Evolutionary conservation across 345 rosid genomes (phyloP).

Genomic region (Cardamine chenopodiifolia): DNA sequence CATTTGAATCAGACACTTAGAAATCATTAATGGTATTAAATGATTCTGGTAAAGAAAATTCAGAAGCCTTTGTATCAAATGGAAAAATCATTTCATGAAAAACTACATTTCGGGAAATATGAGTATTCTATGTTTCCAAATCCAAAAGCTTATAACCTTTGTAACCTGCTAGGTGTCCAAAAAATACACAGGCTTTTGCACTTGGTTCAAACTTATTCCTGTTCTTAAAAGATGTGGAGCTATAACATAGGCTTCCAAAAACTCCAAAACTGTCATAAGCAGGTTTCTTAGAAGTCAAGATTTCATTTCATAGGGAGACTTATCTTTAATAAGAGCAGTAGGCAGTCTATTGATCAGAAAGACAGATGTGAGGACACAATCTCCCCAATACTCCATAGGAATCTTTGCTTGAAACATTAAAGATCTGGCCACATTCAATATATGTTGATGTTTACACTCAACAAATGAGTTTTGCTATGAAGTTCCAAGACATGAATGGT

Average conservation of each 20-base stretch:
- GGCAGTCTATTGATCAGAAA: rapidly evolving
- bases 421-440: neutral
- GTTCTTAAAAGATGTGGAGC: neutral
- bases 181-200: neutral
- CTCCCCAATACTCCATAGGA: neutral
- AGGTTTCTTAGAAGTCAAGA: neutral
- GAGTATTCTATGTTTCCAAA: rapidly evolving
- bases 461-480: neutral
- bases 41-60: too few relatives aligned
- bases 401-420: neutral
- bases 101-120: neutral
- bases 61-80: rapidly evolving
- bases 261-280: rapidly evolving
- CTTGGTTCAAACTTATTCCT: neutral
- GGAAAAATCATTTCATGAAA: neutral
- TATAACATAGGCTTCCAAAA: neutral
- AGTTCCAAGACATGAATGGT: neutral
- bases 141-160: neutral
- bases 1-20: too few relatives aligned
- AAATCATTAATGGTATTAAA: too few relatives aligned
- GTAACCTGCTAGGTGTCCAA: neutral
- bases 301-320: neutral
- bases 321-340: rapidly evolving
- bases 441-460: neutral
- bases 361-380: neutral